These are phyloP conservation scores for Saccharomyces uvarum DNA, from an alignment of 1,139 yeast genomes.

Conservation along the genomic window DNA sequence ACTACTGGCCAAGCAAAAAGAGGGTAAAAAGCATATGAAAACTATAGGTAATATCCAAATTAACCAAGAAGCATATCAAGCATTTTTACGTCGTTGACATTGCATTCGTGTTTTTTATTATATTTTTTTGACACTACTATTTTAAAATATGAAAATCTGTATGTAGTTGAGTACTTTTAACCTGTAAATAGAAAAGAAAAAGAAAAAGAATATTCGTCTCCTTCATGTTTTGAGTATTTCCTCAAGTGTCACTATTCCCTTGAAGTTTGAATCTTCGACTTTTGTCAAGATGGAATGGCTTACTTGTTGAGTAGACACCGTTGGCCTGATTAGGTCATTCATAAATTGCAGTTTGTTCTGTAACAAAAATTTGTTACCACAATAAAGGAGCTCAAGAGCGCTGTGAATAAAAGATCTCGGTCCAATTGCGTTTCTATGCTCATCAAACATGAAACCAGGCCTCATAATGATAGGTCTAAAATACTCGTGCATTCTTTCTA, in stretches of 20 bases:
- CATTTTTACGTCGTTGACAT: conserved; percentile 41
- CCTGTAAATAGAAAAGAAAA: background rate
- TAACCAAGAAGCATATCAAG: conserved; percentile 78
- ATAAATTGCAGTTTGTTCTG: conserved; percentile 31
- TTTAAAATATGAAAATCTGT: conserved; percentile 3
- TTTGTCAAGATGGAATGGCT: conserved; percentile 53
- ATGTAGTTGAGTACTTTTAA: conserved; percentile 3
- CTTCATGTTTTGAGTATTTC: conserved; percentile 33
- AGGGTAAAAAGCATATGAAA: conserved; percentile 83
- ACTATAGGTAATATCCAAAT: conserved; percentile 70
- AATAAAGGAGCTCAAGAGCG: conserved; percentile 36
- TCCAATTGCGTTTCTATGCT: conserved; percentile 30
- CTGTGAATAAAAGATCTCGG: conserved; percentile 33
- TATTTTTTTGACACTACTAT: conserved; percentile 1
- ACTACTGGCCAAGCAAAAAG: conserved; percentile 80
- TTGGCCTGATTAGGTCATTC: conserved; percentile 52
- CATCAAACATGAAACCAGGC: conserved; percentile 81
- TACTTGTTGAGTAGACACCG: conserved; percentile 62
- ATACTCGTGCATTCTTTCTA: conserved; percentile 33
- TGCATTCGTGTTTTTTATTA: background rate
- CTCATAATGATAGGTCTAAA: conserved; percentile 59
- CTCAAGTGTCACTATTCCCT: conserved; percentile 55
- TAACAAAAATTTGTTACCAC: conserved; percentile 38
- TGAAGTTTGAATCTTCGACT: conserved; percentile 42
- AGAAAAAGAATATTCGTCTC: background rate